Percentiles rank a stretch among this genome's conserved stretches.
Conservation (phyloP, 805 yeast species). For the Myxozyma lipomycoides region DNA sequence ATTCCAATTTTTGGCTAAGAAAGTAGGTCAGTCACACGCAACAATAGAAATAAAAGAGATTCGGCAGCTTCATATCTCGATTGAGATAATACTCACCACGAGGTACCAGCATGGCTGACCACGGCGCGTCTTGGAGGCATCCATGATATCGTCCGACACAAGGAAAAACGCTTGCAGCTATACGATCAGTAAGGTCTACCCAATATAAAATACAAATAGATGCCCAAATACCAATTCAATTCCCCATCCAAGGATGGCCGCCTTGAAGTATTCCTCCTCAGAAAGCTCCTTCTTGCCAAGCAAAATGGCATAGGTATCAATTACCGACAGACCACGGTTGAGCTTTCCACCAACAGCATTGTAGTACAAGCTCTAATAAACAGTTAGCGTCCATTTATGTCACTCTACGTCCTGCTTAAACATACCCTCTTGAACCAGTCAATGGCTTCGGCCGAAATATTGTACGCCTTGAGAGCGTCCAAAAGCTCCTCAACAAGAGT, state of each 20-base stretch:
- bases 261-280: slow-evolving; percentile 69
- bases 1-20: slow-evolving; percentile 66
- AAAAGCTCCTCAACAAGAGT: slow-evolving; percentile 70
- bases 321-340: slow-evolving; percentile 92
- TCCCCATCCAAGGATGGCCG: slow-evolving; percentile 91
- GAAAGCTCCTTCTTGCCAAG: slow-evolving; percentile 61
- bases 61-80: not conserved
- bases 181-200: not conserved
- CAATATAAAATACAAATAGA: not conserved
- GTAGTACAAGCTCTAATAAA: slow-evolving; percentile 53
- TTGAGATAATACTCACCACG: slow-evolving; percentile 11
- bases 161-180: slow-evolving; percentile 87
- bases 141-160: slow-evolving; percentile 99
- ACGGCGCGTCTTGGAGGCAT: slow-evolving; percentile 90
- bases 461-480: slow-evolving; percentile 57
- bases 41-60: not conserved
- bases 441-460: slow-evolving; percentile 81
- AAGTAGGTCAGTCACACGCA: slow-evolving; percentile 8
- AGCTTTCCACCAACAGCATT: slow-evolving; percentile 96
- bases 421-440: slow-evolving; percentile 65
- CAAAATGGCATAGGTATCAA: slow-evolving; percentile 83
- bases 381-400: not conserved
- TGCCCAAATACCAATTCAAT: slow-evolving; percentile 55
- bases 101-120: slow-evolving; percentile 99
- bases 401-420: not conserved